phyloP scores from a whole-genome alignment of 345 rosid genomes.

The Salix arbutifolia region DNA sequence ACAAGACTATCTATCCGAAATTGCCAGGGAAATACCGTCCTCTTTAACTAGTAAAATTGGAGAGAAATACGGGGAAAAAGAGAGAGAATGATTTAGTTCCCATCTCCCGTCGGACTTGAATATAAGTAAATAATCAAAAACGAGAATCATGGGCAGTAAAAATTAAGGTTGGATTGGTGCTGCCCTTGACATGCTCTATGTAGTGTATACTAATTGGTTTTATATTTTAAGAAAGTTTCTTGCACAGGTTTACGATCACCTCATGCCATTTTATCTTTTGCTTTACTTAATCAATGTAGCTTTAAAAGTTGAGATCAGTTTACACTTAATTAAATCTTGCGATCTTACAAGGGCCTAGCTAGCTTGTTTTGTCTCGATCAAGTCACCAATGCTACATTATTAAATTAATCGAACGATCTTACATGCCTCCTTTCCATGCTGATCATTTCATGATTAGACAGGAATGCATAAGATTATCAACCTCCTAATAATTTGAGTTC shows the following conservation, averaged over 20 bases:
- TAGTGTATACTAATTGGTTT: too few relatives aligned
- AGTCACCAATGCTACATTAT: background rate
- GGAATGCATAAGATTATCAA: background rate
- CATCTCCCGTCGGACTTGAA: too few relatives aligned
- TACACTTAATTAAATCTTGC: background rate
- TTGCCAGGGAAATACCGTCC: too few relatives aligned
- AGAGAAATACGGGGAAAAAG: too few relatives aligned
- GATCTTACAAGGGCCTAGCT: constrained; percentile 3
- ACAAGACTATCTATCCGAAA: too few relatives aligned
- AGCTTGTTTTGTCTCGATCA: constrained; percentile 2
- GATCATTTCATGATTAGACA: constrained; percentile 24
- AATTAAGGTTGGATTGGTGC: too few relatives aligned
- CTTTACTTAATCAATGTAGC: background rate
- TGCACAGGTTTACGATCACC: background rate
- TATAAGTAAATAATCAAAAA: too few relatives aligned
- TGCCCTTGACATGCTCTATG: background rate
- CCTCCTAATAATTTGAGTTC: background rate
- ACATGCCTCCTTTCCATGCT: background rate
- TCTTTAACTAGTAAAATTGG: too few relatives aligned
- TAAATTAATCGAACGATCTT: background rate
- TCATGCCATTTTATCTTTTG: background rate
- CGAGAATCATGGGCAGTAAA: too few relatives aligned
- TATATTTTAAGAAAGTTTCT: background rate
- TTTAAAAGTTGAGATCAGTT: constrained; percentile 8
- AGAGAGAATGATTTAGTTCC: too few relatives aligned